These are phyloP conservation scores for Hypholoma sublateritium DNA, from an alignment of 768 basidiomycete species.

Conservation along the genomic window DNA sequence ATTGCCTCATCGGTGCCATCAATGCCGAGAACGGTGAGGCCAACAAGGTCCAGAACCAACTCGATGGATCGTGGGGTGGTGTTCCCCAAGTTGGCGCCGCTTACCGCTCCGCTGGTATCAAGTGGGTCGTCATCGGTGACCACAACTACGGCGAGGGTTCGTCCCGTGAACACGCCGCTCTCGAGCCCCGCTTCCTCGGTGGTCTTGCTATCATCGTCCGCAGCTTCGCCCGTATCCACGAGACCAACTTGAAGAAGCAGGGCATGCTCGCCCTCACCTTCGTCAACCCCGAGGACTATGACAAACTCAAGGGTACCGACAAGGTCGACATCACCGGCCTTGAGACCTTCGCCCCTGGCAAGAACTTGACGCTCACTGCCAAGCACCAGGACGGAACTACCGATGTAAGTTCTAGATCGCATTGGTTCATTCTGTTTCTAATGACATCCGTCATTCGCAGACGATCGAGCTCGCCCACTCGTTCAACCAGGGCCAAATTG, in stretches of 20 bases:
- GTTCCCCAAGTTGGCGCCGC: slow-evolving; percentile 85
- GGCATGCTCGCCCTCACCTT: slow-evolving; percentile 98
- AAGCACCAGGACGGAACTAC: slow-evolving; percentile 82
- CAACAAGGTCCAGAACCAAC: slow-evolving; percentile 91
- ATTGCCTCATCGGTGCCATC: slow-evolving; percentile 97
- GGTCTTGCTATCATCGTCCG: slow-evolving; percentile 95
- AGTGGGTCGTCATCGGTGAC: slow-evolving; percentile 98
- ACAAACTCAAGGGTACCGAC: slow-evolving; percentile 86
- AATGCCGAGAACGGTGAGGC: slow-evolving; percentile 94
- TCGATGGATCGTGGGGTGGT: slow-evolving; percentile 80
- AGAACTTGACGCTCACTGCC: slow-evolving; percentile 79
- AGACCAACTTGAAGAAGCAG: slow-evolving; percentile 99
- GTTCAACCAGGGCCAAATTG: slow-evolving; percentile 97
- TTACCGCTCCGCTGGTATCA: slow-evolving; percentile 87
- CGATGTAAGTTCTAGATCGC: slow-evolving; percentile 44
- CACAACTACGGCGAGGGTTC: slow-evolving; percentile 98
- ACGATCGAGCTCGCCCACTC: slow-evolving; percentile 84
- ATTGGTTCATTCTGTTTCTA: slow-evolving; percentile 10
- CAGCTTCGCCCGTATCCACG: slow-evolving; percentile 97
- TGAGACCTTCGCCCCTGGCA: slow-evolving; percentile 86
- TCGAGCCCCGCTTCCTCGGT: slow-evolving; percentile 93
- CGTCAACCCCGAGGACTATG: slow-evolving; percentile 89
- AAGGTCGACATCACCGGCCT: slow-evolving; percentile 88
- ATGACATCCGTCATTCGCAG: slow-evolving; percentile 30
- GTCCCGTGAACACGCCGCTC: slow-evolving; percentile 96